Conservation (phyloP, 1,284 basidiomycete genomes). For the Apiotrichum akiyoshidainum region DNA sequence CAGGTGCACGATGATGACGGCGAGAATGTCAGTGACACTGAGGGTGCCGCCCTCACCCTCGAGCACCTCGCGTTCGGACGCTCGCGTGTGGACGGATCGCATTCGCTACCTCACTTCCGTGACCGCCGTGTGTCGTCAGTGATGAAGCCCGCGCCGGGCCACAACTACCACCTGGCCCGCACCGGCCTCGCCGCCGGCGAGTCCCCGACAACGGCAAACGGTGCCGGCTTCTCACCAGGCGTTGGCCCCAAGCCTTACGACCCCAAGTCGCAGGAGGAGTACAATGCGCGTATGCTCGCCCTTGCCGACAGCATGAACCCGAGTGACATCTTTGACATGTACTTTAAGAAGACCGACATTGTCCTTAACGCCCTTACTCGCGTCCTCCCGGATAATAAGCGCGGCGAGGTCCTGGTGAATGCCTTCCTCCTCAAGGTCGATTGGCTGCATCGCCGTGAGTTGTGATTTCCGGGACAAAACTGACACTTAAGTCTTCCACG, state of each 20-base stretch:
- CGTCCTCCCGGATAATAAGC: conserved; percentile 43
- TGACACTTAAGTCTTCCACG: conserved; percentile 37
- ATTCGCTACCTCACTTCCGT: conserved; percentile 41
- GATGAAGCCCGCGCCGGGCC: conserved; percentile 32
- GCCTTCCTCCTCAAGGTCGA: conserved; percentile 49
- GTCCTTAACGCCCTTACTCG: conserved; percentile 44
- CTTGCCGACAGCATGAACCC: conserved; percentile 46
- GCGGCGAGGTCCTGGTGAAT: conserved; percentile 46
- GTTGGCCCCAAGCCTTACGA: too few species aligned
- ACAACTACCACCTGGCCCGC: conserved; percentile 41
- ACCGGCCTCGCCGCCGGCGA: conserved; percentile 14
- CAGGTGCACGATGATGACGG: conserved; percentile 12
- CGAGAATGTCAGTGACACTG: conserved; percentile 46
- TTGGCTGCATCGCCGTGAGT: conserved; percentile 51
- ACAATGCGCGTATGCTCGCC: conserved; percentile 30
- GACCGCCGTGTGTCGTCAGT: conserved; percentile 25
- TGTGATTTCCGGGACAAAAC: neutral
- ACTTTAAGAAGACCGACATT: conserved; percentile 45
- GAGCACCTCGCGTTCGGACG: conserved; percentile 51
- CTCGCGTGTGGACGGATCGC: conserved; percentile 39
- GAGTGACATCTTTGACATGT: conserved; percentile 45
- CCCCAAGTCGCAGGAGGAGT: conserved; percentile 24
- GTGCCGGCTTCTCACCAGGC: conserved; percentile 1
- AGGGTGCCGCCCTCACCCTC: conserved; percentile 50
- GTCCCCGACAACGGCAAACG: neutral